Base-by-base conservation (phyloP, 1,284 basidiomycete genomes). In the Austroboletus niveus region DNA sequence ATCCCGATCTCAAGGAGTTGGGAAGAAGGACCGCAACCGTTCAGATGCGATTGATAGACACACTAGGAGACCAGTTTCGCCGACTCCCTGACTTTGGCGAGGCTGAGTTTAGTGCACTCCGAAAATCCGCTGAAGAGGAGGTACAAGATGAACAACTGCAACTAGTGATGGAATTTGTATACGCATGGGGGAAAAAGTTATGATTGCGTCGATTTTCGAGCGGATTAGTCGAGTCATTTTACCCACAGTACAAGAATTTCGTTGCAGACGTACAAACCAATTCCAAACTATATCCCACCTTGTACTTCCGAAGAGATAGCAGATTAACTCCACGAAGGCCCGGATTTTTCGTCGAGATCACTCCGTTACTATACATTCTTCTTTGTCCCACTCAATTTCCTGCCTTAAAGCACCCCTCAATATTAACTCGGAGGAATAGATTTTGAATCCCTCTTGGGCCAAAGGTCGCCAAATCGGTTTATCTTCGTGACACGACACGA, bases 381-480 rank as follows among this genome's bases (percentile, higher is more conserved):
- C 61, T 48, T 75, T 74, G 20, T 84, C 76, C 81, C 81, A 87
- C 30, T 84, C 81, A 38, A 88, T 71, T 59, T 82, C 69, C 64
- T 91, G 89, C 54, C 72, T 78, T 61, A 90, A 66, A 3, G 81
- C 80, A 0, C 77, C 79, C 24, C 74, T 80, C 49, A 91, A 66
- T 8, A 92, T 67, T 17, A 91, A 69, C 64, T 91, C 88, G 15
- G 77, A 74, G 1, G 73, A 78, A 67, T 88, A 91, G n/a, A 92
- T 73, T 8, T 75, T 73, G 57, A 79, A 72, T 0, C 76, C 76
- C 5, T 77, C 69, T 24, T 77, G 62, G 0, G 69, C 71, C 32
- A 91, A 70, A 2, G 80, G 75, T 31, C 78, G 68, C 85, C 87
- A 90, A 12, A 83, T 76, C 2, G 74, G 69, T 22, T 70, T 69